Base-by-base conservation (phyloP, 768 basidiomycete species). In the Leccinum truebloodii region DNA sequence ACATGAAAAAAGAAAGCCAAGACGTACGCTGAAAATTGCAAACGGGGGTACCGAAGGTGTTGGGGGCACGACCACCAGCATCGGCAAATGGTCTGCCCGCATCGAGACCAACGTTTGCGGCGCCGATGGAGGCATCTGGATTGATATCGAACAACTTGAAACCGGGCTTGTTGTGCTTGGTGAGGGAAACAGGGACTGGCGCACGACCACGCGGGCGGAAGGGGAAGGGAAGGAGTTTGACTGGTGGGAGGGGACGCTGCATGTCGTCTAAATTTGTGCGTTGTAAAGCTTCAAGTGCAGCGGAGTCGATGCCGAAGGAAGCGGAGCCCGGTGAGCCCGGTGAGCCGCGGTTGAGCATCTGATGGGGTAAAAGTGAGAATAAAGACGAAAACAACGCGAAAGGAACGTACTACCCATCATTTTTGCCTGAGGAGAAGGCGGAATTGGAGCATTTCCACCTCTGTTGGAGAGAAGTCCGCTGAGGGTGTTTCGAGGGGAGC, bases 21-120 rank as follows among this genome's bases (percentile, higher is more conserved):
- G 32, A 83, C 92, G 52, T 80, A 95, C 92, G 96, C 93, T 86
- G 75, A 98, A 97, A 71, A 94, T 96, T 34, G 90, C 81, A 77
- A 98, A 98, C 26, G 24, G 94, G 94, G 35, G 90, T 90, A 63
- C 79, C 83, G 64, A 85, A 82, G 52, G 81, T 80, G 51, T 73
- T 64, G 39, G 78, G 69, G 8, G 75, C 69, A 41, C 70, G 66
- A 59, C 60, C 78, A 73, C 35, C 74, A 66, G 69, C 76, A 61
- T 77, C 78, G 55, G 80, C 77, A 37, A 83, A 76, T 18, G 86
- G 87, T 58, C 86, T 82, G 46, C 89, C 88, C 52, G 83, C 82
- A 35, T 90, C 90, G 34, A 93, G 82, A 60, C 90, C 89, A 6
- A 86, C 88, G 51, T 83, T 84, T 55, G 81, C 75, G 30, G 86